These are phyloP conservation scores for Neofusicoccum cordaticola DNA, from an alignment of 2,329 filamentous ascomycete genomes.

Conservation along the genomic window DNA sequence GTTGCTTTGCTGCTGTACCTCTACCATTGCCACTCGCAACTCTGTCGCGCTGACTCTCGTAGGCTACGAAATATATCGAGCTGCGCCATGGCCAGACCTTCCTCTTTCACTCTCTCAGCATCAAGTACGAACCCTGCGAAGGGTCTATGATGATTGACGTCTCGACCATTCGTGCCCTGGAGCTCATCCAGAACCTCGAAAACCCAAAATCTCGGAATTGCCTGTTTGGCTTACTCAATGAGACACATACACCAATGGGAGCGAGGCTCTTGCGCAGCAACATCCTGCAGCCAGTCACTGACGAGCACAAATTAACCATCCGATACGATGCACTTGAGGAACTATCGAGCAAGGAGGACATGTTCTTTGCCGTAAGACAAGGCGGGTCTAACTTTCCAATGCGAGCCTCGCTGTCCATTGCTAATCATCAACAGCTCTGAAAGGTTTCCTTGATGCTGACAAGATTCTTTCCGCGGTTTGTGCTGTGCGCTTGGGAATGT, in stretches of 20 bases:
- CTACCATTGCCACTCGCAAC: not conserved
- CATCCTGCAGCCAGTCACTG: constrained; percentile 83
- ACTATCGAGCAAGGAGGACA: constrained; percentile 74
- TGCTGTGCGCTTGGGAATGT: constrained; percentile 15
- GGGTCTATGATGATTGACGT: constrained; percentile 96
- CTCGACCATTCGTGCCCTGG: constrained; percentile 79
- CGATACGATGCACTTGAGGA: constrained; percentile 84
- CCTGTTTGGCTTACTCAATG: constrained; percentile 80
- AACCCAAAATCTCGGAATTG: constrained; percentile 76
- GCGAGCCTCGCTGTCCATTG: not conserved
- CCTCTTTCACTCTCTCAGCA: constrained; percentile 73
- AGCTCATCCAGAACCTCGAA: constrained; percentile 84
- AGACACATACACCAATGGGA: constrained; percentile 87
- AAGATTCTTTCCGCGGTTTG: constrained; percentile 71
- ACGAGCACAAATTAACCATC: constrained; percentile 62
- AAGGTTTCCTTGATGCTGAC: constrained; percentile 74
- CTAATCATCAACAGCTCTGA: constrained; percentile 57
- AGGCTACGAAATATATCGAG: constrained; percentile 82
- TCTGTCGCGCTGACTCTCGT: constrained; percentile 16
- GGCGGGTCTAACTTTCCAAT: constrained; percentile 43
- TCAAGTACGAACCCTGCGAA: constrained; percentile 83
- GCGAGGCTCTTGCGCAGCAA: constrained; percentile 77
- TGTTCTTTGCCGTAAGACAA: constrained; percentile 74
- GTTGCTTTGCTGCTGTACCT: constrained; percentile 77
- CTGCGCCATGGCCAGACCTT: constrained; percentile 67